Evolutionary conservation across 176 grass and related monocot genomes (phyloP).

Genomic region (Areca catechu): DNA sequence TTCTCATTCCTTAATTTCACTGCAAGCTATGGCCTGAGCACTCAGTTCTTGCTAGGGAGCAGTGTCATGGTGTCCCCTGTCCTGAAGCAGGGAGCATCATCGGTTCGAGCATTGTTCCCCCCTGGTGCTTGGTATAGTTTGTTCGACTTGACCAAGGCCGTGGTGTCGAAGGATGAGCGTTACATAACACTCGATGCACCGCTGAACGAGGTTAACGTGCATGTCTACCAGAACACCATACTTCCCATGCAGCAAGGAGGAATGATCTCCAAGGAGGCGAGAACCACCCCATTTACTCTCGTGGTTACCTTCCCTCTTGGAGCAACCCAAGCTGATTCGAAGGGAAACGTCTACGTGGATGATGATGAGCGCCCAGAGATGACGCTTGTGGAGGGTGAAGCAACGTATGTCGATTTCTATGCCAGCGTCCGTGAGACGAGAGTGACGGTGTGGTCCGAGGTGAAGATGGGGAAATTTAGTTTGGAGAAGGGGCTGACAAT

Average conservation of each 20-base stretch:
- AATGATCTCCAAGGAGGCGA: conserved; percentile 44
- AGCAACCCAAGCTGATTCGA: conserved; percentile 33
- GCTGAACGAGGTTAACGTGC: conserved; percentile 79
- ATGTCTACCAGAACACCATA: conserved; percentile 59
- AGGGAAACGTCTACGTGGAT: conserved; percentile 63
- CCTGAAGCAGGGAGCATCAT: conserved; percentile 44
- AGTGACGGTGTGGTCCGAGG: conserved; percentile 62
- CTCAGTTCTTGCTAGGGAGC: conserved; percentile 66
- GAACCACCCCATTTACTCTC: conserved; percentile 69
- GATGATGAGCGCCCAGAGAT: conserved; percentile 91
- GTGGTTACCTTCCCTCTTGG: conserved; percentile 63
- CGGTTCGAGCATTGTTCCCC: conserved; percentile 61
- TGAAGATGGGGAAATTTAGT: conserved; percentile 47
- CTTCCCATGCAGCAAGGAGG: conserved; percentile 87
- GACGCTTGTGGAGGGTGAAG: conserved; percentile 61
- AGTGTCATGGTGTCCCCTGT: conserved; percentile 82
- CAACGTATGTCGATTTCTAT: conserved; percentile 46
- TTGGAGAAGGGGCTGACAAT: conserved; percentile 44
- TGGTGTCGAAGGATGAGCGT: conserved; percentile 29
- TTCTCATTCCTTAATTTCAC: conserved; percentile 79
- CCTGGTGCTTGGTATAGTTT: conserved; percentile 86
- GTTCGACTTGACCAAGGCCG: conserved; percentile 59
- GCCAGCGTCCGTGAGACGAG: conserved; percentile 44
- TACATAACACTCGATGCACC: conserved; percentile 37
- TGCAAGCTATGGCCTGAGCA: conserved; percentile 63